Evolutionary conservation across 2,329 filamentous ascomycete genomes (phyloP).

Genomic region (Cyclaneusma minus): DNA sequence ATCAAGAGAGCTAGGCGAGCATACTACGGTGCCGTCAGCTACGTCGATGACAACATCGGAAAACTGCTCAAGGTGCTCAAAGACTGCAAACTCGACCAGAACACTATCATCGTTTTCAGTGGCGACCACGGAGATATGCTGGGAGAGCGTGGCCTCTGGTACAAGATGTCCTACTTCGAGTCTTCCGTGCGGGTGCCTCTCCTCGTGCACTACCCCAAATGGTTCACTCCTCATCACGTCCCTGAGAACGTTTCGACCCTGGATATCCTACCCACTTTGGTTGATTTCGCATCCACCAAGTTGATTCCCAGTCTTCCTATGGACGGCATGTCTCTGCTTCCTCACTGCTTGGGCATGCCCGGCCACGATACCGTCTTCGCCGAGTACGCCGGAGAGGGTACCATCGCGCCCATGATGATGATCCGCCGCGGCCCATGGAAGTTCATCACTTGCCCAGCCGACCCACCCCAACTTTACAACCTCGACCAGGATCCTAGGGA

Average conservation of each 20-base stretch:
- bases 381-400: constrained; percentile 91
- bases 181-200: constrained; percentile 80
- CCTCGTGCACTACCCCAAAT: constrained; percentile 64
- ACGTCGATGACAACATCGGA: constrained; percentile 85
- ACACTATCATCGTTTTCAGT: constrained; percentile 85
- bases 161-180: constrained; percentile 98
- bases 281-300: constrained; percentile 62
- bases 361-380: constrained; percentile 79
- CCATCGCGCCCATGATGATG: constrained; percentile 82
- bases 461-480: constrained; percentile 76
- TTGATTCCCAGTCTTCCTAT: constrained; percentile 60
- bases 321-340: constrained; percentile 68
- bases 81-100: constrained; percentile 62
- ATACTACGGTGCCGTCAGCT: constrained; percentile 87
- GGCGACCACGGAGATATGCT: constrained; percentile 96
- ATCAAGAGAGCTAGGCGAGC: constrained; percentile 73
- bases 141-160: constrained; percentile 82
- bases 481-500: constrained; percentile 61
- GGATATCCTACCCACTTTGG: constrained; percentile 78
- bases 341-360: constrained; percentile 53
- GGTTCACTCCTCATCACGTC: constrained; percentile 62
- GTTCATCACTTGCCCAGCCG: constrained; percentile 72
- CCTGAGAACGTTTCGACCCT: constrained; percentile 78
- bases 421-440: constrained; percentile 84
- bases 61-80: constrained; percentile 65